Evolutionary conservation across 345 rosid species (phyloP).

Genomic region (Acer saccharum): DNA sequence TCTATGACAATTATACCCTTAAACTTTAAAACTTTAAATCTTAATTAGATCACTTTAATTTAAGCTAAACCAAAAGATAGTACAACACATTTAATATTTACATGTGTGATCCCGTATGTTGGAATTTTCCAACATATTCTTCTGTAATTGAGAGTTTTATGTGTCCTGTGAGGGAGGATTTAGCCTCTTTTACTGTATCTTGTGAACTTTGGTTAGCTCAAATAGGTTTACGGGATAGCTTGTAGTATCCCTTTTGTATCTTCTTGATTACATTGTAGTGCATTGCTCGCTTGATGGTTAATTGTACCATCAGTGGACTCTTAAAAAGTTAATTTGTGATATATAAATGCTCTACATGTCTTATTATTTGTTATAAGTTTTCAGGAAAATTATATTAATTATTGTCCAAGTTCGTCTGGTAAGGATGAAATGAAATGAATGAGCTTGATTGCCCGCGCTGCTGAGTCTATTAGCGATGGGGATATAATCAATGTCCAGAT

Average conservation of each 20-base stretch:
- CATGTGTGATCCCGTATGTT: too few species aligned
- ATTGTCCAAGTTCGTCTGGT: constrained; percentile 64
- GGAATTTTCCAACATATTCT: too few species aligned
- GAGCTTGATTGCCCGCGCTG: constrained; percentile 82
- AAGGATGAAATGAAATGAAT: constrained; percentile 82
- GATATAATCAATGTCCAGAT: constrained; percentile 93
- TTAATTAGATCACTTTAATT: too few species aligned
- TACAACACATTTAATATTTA: too few species aligned
- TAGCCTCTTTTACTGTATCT: not conserved
- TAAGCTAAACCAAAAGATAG: too few species aligned
- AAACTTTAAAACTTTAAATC: too few species aligned
- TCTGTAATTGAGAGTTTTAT: not conserved
- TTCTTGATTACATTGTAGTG: not conserved
- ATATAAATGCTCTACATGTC: not conserved
- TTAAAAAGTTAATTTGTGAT: too few species aligned
- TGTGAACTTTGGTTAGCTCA: not conserved
- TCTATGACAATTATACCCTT: too few species aligned
- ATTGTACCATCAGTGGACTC: not conserved
- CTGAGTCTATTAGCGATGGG: constrained; percentile 90
- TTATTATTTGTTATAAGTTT: constrained; percentile 4
- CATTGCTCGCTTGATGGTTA: not conserved
- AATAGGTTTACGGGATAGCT: not conserved
- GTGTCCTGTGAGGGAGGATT: not conserved
- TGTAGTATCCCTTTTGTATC: not conserved
- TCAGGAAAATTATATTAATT: constrained; percentile 97